These are phyloP conservation scores for Metrosideros polymorpha DNA, from an alignment of 441 rosid species.

Conservation along the genomic window DNA sequence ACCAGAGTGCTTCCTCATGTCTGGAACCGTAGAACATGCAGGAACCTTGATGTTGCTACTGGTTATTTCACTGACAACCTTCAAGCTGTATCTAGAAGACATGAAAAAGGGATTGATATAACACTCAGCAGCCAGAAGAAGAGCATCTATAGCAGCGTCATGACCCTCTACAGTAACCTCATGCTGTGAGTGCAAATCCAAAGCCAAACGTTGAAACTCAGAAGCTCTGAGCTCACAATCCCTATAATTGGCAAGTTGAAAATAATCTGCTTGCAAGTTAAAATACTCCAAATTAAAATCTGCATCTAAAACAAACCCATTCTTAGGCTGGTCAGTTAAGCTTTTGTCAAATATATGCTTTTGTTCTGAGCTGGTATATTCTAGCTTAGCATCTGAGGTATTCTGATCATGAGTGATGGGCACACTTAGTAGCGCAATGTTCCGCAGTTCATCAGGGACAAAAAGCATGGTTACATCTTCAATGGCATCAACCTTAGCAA, in stretches of 20 bases:
- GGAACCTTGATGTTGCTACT: conserved; percentile 11
- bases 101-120: conserved; percentile 78
- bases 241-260: conserved; percentile 48
- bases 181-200: conserved; percentile 47
- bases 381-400: conserved; percentile 15
- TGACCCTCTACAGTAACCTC: conserved; percentile 58
- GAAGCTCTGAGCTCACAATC: conserved; percentile 81
- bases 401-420: conserved; percentile 22
- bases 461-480: conserved; percentile 60
- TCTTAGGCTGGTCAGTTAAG: conserved; percentile 18
- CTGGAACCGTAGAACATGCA: conserved; percentile 18
- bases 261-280: conserved; percentile 64
- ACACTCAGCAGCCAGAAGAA: conserved; percentile 89
- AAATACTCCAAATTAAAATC: conserved; percentile 43
- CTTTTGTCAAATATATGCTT: conserved; percentile 23
- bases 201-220: conserved; percentile 73
- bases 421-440: conserved; percentile 33
- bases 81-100: conserved; percentile 33
- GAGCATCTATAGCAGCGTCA: conserved; percentile 78
- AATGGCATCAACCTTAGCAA: conserved; percentile 35
- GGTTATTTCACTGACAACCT: conserved; percentile 10
- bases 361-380: conserved; percentile 29
- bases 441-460: conserved; percentile 57
- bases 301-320: conserved; percentile 43
- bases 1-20: conserved; percentile 20